Evolutionary conservation across 1,284 basidiomycete species (phyloP).

Genomic region (Cutaneotrichosporon sp.): DNA sequence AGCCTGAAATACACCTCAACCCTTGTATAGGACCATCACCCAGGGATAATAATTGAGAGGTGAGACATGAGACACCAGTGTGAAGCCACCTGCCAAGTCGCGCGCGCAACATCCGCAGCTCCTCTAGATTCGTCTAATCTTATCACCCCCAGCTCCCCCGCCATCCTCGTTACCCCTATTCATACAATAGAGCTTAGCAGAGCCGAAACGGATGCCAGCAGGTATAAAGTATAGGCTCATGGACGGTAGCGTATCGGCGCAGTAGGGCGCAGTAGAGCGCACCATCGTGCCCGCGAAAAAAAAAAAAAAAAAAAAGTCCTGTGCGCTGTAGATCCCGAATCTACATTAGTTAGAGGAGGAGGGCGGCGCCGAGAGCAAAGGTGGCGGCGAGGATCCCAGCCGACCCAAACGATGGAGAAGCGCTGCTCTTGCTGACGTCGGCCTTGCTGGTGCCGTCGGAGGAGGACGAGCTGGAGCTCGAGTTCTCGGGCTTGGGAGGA

Average conservation of each 20-base stretch:
- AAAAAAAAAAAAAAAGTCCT: neutral
- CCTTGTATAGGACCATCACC: no score
- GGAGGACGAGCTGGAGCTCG: neutral
- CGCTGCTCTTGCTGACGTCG: slow-evolving; percentile 1
- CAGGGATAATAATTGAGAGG: no score
- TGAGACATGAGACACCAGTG: no score
- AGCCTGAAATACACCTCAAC: no score
- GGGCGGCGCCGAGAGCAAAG: neutral
- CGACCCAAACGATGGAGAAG: neutral
- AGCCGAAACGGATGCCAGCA: neutral
- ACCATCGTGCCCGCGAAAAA: no score
- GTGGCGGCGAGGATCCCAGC: slow-evolving; percentile 7
- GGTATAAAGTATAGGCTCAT: neutral
- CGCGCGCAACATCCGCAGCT: no score
- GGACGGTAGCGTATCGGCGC: neutral
- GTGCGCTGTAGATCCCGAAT: neutral
- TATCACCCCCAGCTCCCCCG: neutral
- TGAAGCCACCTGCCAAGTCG: no score
- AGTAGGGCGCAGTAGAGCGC: neutral
- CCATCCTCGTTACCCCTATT: neutral
- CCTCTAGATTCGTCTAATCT: no score
- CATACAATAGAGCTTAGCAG: neutral
- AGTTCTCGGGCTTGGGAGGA: slow-evolving; percentile 7
- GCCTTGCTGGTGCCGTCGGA: neutral
- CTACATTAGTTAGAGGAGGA: slow-evolving; percentile 4